Base-by-base conservation (phyloP, 257 asterid species). In the Nicotiana undulata region DNA sequence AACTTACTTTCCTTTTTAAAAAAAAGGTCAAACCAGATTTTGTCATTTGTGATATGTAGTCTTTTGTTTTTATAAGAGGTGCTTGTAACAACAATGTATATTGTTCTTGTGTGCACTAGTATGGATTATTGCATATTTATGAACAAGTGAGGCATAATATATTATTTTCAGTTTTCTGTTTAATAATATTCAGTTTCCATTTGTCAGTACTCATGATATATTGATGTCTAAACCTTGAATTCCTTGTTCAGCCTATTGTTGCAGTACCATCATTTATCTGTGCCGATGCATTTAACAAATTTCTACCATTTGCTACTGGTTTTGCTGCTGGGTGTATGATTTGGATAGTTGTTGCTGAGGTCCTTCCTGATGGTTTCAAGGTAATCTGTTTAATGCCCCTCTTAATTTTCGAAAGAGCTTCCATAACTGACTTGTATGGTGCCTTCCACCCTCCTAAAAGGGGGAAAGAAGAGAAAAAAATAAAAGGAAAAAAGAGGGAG, bases 301-400 rank as follows among this genome's bases (percentile, higher is more conserved):
- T 96, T 86, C 82, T 96, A 84, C 98, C 99, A 31, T 96, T 96
- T 86, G 98, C 98, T 49, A 96, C 99, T 65, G 99, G 98, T 68
- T 96, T 96, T 83, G 99, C 99, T 76, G 99, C 99, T 77, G 99
- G 99, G 80, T 96, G 98, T 85, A 96, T 96, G 99, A 92, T 96
- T 84, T 96, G 98, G 99, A 94, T 96, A 97, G 98, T 94, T 82
- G 86, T 94, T 83, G 97, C 97, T 3, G 99, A 95, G 93, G 97
- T 96, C 72, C 96, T 96, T 79, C 99, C 98, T 1, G 99, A 96
- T 82, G 98, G 91, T 80, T 94, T 96, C 82, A 96, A 94, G 99
- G 99, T 91, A 88, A 83, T 76, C 60, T 64, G 26, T 15, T 84
- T 72, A 51, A 70, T 40, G 34, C 34, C 77, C 55, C 13, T 46